These are phyloP conservation scores for Candida easanensis DNA, from an alignment of 805 yeast genomes.

Conservation along the genomic window DNA sequence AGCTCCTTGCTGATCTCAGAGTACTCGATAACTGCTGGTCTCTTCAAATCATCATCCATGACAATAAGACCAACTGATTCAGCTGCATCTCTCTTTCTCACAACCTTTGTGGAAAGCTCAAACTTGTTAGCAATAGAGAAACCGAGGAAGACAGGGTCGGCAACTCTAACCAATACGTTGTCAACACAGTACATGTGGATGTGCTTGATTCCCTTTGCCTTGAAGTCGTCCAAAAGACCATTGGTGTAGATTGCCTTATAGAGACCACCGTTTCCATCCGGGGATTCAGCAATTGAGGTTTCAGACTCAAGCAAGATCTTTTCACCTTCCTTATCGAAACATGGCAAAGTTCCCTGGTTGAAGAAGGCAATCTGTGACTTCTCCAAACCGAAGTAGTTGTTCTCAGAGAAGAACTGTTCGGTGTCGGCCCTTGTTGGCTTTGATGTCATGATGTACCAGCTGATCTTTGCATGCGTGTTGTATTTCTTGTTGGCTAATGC, in stretches of 20 bases:
- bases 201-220: constrained; percentile 70
- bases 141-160: constrained; percentile 86
- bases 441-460: constrained; percentile 95
- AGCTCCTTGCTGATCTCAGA: constrained; percentile 81
- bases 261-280: constrained; percentile 98
- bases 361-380: constrained; percentile 67
- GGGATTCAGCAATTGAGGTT: constrained; percentile 69
- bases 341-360: constrained; percentile 95
- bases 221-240: constrained; percentile 66
- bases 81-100: constrained; percentile 80
- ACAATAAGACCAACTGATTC: constrained; percentile 95
- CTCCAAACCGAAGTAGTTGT: constrained; percentile 70
- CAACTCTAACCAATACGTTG: constrained; percentile 85
- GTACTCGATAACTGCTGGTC: constrained; percentile 92
- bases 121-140: constrained; percentile 67
- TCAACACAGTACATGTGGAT: constrained; percentile 97
- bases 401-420: constrained; percentile 59
- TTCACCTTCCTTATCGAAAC: constrained; percentile 68
- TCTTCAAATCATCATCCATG: constrained; percentile 44
- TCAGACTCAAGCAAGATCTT: constrained; percentile 63
- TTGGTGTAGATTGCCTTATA: constrained; percentile 75
- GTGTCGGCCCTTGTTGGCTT: constrained; percentile 79
- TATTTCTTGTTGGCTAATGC: constrained; percentile 41
- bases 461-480: constrained; percentile 39
- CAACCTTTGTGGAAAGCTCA: constrained; percentile 89